Base-by-base conservation (phyloP, 2,329 filamentous ascomycete species). In the Penicillium concentricum region DNA sequence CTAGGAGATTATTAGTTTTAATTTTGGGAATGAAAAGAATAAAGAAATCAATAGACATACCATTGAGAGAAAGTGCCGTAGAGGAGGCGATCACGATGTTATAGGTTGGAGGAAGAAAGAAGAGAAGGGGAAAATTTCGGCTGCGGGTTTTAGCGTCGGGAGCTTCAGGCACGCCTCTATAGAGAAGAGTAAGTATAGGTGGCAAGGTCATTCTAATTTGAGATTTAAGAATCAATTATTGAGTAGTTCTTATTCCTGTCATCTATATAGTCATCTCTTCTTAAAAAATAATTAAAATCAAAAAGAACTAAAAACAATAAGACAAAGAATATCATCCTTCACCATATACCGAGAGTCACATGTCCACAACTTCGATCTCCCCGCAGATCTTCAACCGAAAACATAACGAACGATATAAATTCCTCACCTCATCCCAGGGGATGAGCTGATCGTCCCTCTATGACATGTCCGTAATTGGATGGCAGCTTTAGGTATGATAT, bases 401-500 rank as follows among this genome's bases (percentile, higher is more conserved):
- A 66, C 46, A 62, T 51, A 30, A 50, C 47, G 47, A 51, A 51
- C 37, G 20, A 51, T 59, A 57, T 58, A 58, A 57, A 57, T 58
- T 60, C 30, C 6, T 16, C 30, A 15, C 10, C 69, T 69, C 66
- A 70, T 69, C 67, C 60, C 66, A 45, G 47, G 51, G 42, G 52
- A 61, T 60, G 64, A 64, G 63, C 57, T 57, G 56, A 61, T 48
- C 37, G 50, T 41, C 39, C 9, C 54, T 62, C 61, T 64, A 72
- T 71, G 70, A 72, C 65, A 67, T 69, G 67, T 65, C 65, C 68
- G 62, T 64, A 60, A 61, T 76, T 80, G 76, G 69, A 81, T 81
- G 78, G 78, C 78, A 76, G 78, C 78, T 69, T 72, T 81, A 73
- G 78, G 77, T 78, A 76, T 60, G 67, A 1, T 20, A 26, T 24